Conservation (phyloP, 2,329 filamentous ascomycete species). For the Coniella vitis region DNA sequence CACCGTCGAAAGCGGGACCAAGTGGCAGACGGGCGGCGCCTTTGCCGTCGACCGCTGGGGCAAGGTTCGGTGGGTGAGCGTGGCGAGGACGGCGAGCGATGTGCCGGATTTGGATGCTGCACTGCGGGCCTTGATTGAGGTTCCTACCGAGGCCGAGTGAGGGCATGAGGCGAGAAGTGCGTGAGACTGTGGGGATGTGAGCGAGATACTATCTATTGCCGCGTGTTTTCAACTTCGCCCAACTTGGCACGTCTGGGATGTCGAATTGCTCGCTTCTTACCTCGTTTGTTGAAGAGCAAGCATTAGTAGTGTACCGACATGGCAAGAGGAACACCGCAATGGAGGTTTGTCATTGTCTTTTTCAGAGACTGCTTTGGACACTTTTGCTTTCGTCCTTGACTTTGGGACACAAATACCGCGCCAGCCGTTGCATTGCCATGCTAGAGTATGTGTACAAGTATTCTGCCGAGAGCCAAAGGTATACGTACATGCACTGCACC, state of each 20-base stretch:
- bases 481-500: slow-evolving; percentile 23
- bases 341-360: no score
- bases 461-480: no score
- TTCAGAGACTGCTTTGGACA: no score
- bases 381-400: neutral
- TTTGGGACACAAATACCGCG: neutral
- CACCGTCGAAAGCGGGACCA: slow-evolving; percentile 56
- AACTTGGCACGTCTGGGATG: no score
- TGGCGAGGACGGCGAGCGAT: slow-evolving; percentile 43
- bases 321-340: no score
- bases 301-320: no score
- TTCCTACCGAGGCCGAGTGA: slow-evolving; percentile 3
- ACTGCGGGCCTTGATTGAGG: slow-evolving; percentile 22
- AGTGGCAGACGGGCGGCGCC: slow-evolving; percentile 63
- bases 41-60: slow-evolving; percentile 53
- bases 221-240: no score
- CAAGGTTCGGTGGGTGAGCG: slow-evolving; percentile 44
- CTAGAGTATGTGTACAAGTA: slow-evolving; percentile 23
- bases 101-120: slow-evolving; percentile 46
- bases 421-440: slow-evolving; percentile 21
- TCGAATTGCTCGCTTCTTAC: no score
- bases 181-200: neutral
- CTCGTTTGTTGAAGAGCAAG: no score
- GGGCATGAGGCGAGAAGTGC: neutral
- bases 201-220: neutral